phyloP scores from a whole-genome alignment of 768 basidiomycete species.

The Phylloporus arenicola region DNA sequence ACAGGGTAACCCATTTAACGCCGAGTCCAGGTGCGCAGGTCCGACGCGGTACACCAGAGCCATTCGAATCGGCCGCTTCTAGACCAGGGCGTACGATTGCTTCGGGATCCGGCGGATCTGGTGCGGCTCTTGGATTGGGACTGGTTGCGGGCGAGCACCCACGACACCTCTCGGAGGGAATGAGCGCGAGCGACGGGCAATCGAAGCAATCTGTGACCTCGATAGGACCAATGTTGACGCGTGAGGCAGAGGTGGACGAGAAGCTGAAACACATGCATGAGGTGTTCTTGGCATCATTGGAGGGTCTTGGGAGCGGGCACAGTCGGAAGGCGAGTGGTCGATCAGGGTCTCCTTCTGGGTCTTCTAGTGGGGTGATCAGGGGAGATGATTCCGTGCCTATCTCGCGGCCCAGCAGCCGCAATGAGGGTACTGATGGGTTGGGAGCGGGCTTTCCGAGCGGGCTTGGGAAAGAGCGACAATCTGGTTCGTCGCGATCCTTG shows the following conservation, averaged over 20 bases:
- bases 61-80: conserved; percentile 1
- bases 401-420: conserved; percentile 11
- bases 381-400: conserved; percentile 2
- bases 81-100: conserved; percentile 1
- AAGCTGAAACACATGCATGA: conserved; percentile 62
- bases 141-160: conserved; percentile 13
- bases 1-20: not conserved
- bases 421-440: conserved; percentile 2
- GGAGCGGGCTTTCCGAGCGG: conserved; percentile 12
- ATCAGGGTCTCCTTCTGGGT: conserved; percentile 9
- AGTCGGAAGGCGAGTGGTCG: conserved; percentile 19
- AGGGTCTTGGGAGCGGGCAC: conserved; percentile 45
- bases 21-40: conserved; percentile 5
- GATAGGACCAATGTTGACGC: conserved; percentile 57
- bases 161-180: conserved; percentile 18
- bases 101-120: not conserved
- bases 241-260: conserved; percentile 60
- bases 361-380: conserved; percentile 4
- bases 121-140: conserved; percentile 12
- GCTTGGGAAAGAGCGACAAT: conserved; percentile 20
- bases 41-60: not conserved
- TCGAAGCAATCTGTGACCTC: conserved; percentile 23
- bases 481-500: conserved; percentile 30
- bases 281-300: conserved; percentile 57
- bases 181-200: conserved; percentile 12